Conservation (phyloP, 805 yeast genomes). For the Phaffomyces opuntiae region DNA sequence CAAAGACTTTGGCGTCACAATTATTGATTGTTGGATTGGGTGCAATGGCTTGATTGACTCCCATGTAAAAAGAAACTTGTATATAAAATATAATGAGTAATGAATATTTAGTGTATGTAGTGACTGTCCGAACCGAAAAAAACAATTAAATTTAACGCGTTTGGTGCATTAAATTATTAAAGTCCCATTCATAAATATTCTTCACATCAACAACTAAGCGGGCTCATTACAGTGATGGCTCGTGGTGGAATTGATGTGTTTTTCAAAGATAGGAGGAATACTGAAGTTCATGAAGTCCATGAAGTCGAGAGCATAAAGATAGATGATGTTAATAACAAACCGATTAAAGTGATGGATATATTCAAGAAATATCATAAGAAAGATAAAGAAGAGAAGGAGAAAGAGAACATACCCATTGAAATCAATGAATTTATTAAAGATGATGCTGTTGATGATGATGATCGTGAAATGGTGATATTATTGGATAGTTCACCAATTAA, state of each 20-base stretch:
- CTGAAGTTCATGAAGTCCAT: not conserved
- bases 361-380: not conserved
- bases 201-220: no score
- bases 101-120: not conserved
- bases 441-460: not conserved
- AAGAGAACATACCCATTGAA: not conserved
- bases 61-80: not conserved
- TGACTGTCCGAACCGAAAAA: not conserved
- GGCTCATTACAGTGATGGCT: not conserved
- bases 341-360: conserved; percentile 5
- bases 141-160: not conserved
- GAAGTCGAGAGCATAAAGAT: not conserved
- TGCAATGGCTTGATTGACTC: conserved; percentile 40
- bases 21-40: conserved; percentile 52
- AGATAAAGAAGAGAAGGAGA: not conserved
- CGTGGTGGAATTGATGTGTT: conserved; percentile 3
- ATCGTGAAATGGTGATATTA: not conserved
- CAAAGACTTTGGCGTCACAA: conserved; percentile 53
- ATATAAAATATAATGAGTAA: not conserved
- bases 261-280: not conserved
- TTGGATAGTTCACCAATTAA: not conserved
- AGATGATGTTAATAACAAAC: not conserved
- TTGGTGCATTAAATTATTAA: no score
- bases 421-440: not conserved
- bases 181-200: no score